Evolutionary conservation across 768 basidiomycete genomes (phyloP).

Genomic region (Fibroporia radiculosa): DNA sequence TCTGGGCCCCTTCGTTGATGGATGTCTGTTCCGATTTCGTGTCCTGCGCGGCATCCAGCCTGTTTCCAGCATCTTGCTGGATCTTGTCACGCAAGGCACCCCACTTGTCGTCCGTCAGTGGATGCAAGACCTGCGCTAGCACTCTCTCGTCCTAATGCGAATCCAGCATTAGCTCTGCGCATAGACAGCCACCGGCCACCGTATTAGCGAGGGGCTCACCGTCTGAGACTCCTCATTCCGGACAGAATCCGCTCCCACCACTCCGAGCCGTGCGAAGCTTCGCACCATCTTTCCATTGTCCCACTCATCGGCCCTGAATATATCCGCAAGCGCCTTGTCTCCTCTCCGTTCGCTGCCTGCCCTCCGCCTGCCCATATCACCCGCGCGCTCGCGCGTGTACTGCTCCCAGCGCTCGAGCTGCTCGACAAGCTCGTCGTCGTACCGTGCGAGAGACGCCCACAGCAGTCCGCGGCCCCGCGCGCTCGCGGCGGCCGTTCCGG

Average conservation of each 20-base stretch:
- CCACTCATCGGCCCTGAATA: slow-evolving; percentile 53
- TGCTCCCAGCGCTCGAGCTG: slow-evolving; percentile 56
- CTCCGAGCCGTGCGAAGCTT: slow-evolving; percentile 60
- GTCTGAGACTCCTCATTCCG: slow-evolving; percentile 27
- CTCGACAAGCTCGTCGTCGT: slow-evolving; percentile 63
- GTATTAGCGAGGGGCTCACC: slow-evolving; percentile 18
- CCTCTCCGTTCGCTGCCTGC: slow-evolving; percentile 28
- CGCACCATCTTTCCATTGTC: slow-evolving; percentile 74
- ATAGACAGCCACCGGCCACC: not conserved
- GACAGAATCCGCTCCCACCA: slow-evolving; percentile 23
- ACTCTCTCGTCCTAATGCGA: not conserved
- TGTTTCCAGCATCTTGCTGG: slow-evolving; percentile 12
- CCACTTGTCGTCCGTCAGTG: slow-evolving; percentile 39
- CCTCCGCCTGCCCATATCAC: slow-evolving; percentile 30
- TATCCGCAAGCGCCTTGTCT: slow-evolving; percentile 29
- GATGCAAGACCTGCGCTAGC: slow-evolving; percentile 31
- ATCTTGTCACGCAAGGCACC: slow-evolving; percentile 31
- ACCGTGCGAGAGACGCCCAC: slow-evolving; percentile 76
- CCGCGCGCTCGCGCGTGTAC: slow-evolving; percentile 35
- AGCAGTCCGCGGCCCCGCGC: slow-evolving; percentile 33
- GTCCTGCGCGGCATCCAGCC: not conserved
- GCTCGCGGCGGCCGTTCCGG: slow-evolving; percentile 5
- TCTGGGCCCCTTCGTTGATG: slow-evolving; percentile 31
- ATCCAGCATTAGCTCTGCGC: not conserved
- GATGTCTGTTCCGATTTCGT: slow-evolving; percentile 34